phyloP scores from a whole-genome alignment of 768 basidiomycete genomes.

The Boletus huronensis region DNA sequence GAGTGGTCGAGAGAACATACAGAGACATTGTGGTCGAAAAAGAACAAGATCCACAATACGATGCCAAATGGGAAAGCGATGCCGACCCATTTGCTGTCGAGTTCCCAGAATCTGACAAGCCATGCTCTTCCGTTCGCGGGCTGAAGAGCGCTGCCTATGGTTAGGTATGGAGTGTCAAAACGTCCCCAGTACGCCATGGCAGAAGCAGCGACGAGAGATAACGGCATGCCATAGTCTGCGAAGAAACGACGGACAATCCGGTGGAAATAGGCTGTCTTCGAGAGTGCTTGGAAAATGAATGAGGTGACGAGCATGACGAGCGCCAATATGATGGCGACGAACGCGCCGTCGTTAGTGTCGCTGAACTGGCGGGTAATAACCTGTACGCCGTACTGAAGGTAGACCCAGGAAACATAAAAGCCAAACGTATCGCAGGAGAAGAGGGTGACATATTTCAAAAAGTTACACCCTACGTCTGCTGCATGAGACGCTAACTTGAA shows the following conservation, averaged over 20 bases:
- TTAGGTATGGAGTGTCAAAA: slow-evolving; percentile 56
- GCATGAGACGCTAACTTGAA: neutral
- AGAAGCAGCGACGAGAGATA: slow-evolving; percentile 71
- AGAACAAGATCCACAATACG: slow-evolving; percentile 86
- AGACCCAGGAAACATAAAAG: slow-evolving; percentile 90
- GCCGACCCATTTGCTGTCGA: slow-evolving; percentile 85
- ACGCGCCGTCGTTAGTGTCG: slow-evolving; percentile 41
- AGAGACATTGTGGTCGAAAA: slow-evolving; percentile 94
- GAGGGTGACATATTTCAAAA: slow-evolving; percentile 81
- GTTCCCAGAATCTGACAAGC: slow-evolving; percentile 87
- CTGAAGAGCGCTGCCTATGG: slow-evolving; percentile 63
- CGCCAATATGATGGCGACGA: slow-evolving; percentile 70
- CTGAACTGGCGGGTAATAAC: slow-evolving; percentile 71
- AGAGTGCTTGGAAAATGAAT: slow-evolving; percentile 68
- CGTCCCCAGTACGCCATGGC: slow-evolving; percentile 85
- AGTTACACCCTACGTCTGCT: slow-evolving; percentile 61
- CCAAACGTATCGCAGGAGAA: slow-evolving; percentile 93
- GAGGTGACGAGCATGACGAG: slow-evolving; percentile 72
- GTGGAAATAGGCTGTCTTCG: slow-evolving; percentile 65
- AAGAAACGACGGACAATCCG: slow-evolving; percentile 71
- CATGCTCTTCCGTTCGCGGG: slow-evolving; percentile 71
- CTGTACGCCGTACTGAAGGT: slow-evolving; percentile 87
- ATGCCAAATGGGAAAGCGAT: slow-evolving; percentile 88
- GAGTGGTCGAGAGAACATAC: slow-evolving; percentile 35
- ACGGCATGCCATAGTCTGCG: slow-evolving; percentile 89